phyloP scores from a whole-genome alignment of 2,329 filamentous ascomycete genomes.

The Diplodia sapinea region DNA sequence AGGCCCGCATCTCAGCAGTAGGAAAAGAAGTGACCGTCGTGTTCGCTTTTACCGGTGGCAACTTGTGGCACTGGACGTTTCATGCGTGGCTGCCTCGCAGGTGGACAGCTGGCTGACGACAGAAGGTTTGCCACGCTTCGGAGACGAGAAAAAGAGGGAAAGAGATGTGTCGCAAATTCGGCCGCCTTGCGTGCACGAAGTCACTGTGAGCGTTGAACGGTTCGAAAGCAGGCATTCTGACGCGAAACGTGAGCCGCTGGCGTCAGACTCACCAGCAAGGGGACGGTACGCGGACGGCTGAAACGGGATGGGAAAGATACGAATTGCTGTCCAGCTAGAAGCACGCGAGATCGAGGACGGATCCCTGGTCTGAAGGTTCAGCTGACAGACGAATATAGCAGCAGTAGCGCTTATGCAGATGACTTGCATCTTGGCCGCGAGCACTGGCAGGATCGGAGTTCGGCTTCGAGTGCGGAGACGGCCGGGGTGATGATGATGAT shows the following conservation, averaged over 20 bases:
- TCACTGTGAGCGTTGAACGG: not conserved
- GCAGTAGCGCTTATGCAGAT: not conserved
- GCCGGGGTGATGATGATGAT: not conserved
- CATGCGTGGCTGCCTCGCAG: not conserved
- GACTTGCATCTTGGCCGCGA: not conserved
- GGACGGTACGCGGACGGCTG: not conserved
- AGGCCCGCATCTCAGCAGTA: not conserved
- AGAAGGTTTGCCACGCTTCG: not conserved
- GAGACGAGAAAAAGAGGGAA: not conserved
- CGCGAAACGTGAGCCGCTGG: not conserved
- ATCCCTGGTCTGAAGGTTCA: not conserved
- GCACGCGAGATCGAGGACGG: not conserved
- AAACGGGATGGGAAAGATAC: not conserved
- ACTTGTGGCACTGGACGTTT: not conserved
- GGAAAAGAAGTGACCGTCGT: not conserved
- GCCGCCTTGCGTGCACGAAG: not conserved
- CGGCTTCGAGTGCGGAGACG: not conserved
- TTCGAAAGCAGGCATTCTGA: not conserved
- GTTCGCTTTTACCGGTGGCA: not conserved
- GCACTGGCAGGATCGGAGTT: not conserved
- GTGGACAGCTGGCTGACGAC: not conserved
- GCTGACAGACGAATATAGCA: slow-evolving; percentile 1
- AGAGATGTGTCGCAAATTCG: not conserved
- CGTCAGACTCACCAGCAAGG: not conserved
- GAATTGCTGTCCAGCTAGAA: not conserved